These are phyloP conservation scores for Talaromyces adpressus DNA, from an alignment of 495 filamentous ascomycete genomes.

Conservation along the genomic window DNA sequence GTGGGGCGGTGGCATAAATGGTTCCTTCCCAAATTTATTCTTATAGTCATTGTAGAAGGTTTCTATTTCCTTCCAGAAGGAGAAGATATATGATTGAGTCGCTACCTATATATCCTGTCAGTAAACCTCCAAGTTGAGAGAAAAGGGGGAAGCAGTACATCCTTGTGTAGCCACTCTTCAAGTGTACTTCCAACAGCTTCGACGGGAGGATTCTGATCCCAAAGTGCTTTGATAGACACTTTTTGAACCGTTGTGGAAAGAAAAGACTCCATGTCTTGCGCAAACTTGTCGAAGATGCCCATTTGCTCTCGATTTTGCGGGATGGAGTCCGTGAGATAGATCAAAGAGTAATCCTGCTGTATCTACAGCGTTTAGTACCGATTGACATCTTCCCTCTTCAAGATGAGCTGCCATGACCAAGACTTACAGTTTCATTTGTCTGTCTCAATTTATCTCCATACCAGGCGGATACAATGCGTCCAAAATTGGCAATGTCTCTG, in stretches of 20 bases:
- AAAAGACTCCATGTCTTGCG: not conserved
- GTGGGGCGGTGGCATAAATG: not conserved
- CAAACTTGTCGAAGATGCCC: not conserved
- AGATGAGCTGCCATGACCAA: not conserved
- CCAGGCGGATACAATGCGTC: not conserved
- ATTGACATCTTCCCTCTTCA: not conserved
- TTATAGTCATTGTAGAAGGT: not conserved
- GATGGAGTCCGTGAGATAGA: not conserved
- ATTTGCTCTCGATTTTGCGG: not conserved
- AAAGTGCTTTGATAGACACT: not conserved
- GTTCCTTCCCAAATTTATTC: not conserved
- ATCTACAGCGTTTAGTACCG: not conserved
- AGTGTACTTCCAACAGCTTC: not conserved
- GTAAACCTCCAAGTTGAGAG: not conserved
- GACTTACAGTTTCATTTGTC: not conserved
- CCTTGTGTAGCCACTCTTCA: not conserved
- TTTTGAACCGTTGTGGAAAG: not conserved
- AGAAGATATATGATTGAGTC: not conserved
- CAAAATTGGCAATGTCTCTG: not conserved
- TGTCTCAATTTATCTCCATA: not conserved
- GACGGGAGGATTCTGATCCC: not conserved
- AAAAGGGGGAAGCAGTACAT: not conserved
- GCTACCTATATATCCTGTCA: not conserved
- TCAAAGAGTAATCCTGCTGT: not conserved
- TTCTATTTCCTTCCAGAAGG: not conserved